Conservation (phyloP, 2,329 filamentous ascomycete genomes). For the Phaeomoniella chlamydospora region DNA sequence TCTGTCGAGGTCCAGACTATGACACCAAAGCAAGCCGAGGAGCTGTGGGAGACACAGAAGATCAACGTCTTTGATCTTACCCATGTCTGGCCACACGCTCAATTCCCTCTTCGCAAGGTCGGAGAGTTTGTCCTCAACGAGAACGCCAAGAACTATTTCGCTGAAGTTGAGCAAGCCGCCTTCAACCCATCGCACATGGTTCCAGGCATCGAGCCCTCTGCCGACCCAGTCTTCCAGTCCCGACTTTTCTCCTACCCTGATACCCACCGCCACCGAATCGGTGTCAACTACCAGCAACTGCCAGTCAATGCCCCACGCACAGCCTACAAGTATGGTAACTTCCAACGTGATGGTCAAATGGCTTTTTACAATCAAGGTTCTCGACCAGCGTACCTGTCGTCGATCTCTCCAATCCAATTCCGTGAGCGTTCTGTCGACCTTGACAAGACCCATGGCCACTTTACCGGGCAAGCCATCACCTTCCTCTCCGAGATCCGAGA, state of each 20-base stretch:
- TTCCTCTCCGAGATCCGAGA: slow-evolving; percentile 37
- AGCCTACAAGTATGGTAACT: slow-evolving; percentile 41
- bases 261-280: slow-evolving; percentile 49
- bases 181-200: slow-evolving; percentile 55
- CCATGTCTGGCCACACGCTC: slow-evolving; percentile 37
- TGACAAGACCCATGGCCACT: slow-evolving; percentile 35
- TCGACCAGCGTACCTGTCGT: slow-evolving; percentile 41
- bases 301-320: slow-evolving; percentile 42
- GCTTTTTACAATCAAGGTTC: slow-evolving; percentile 50
- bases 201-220: slow-evolving; percentile 54
- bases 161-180: slow-evolving; percentile 55
- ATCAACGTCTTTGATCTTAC: slow-evolving; percentile 42
- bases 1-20: slow-evolving; percentile 36
- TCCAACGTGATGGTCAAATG: slow-evolving; percentile 61
- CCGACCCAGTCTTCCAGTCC: slow-evolving; percentile 55
- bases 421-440: slow-evolving; percentile 29
- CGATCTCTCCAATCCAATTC: slow-evolving; percentile 37
- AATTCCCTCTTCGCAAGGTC: slow-evolving; percentile 38
- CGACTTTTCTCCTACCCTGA: slow-evolving; percentile 60
- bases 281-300: slow-evolving; percentile 50
- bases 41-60: slow-evolving; percentile 55
- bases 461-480: slow-evolving; percentile 31
- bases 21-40: slow-evolving; percentile 37
- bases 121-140: slow-evolving; percentile 39
- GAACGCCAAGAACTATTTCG: slow-evolving; percentile 46